Evolutionary conservation across 495 filamentous ascomycete species (phyloP).

Genomic region (Tuber magnatum): DNA sequence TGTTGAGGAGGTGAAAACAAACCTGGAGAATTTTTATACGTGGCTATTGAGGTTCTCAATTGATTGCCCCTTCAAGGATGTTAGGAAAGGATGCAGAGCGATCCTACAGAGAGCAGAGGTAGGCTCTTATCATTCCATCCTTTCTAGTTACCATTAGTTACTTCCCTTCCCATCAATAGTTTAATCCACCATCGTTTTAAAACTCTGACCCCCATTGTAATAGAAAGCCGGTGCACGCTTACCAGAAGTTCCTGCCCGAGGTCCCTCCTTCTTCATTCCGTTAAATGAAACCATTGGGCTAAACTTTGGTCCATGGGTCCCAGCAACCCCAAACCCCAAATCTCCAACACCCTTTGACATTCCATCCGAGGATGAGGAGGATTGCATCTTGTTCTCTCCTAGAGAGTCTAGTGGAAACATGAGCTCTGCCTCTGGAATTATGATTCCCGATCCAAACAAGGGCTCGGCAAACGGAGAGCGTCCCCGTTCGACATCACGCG

Average conservation of each 20-base stretch:
- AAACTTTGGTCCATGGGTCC: slow-evolving; percentile 29
- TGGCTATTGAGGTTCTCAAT: slow-evolving; percentile 34
- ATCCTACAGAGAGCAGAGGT: slow-evolving; percentile 35
- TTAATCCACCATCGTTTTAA: slow-evolving; percentile 17
- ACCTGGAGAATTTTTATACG: slow-evolving; percentile 32
- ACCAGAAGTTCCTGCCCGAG: slow-evolving; percentile 31
- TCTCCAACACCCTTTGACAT: slow-evolving; percentile 28
- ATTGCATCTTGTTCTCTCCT: slow-evolving; percentile 31
- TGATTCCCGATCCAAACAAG: slow-evolving; percentile 36
- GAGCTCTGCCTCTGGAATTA: slow-evolving; percentile 29
- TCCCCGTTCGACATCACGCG: slow-evolving; percentile 32
- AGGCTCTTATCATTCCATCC: slow-evolving; percentile 5
- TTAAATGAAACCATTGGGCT: slow-evolving; percentile 30
- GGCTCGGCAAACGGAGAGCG: slow-evolving; percentile 30
- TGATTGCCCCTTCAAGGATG: slow-evolving; percentile 35
- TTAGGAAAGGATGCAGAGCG: slow-evolving; percentile 32
- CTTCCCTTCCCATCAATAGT: background rate
- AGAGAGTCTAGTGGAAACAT: slow-evolving; percentile 27
- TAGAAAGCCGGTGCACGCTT: slow-evolving; percentile 30
- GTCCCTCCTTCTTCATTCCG: slow-evolving; percentile 33
- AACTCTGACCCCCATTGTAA: slow-evolving; percentile 4
- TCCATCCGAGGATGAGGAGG: slow-evolving; percentile 28
- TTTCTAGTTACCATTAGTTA: background rate
- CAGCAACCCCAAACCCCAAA: slow-evolving; percentile 25
- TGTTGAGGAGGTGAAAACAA: slow-evolving; percentile 29